Base-by-base conservation (phyloP, 2,329 filamentous ascomycete genomes). In the Alternaria triticina region DNA sequence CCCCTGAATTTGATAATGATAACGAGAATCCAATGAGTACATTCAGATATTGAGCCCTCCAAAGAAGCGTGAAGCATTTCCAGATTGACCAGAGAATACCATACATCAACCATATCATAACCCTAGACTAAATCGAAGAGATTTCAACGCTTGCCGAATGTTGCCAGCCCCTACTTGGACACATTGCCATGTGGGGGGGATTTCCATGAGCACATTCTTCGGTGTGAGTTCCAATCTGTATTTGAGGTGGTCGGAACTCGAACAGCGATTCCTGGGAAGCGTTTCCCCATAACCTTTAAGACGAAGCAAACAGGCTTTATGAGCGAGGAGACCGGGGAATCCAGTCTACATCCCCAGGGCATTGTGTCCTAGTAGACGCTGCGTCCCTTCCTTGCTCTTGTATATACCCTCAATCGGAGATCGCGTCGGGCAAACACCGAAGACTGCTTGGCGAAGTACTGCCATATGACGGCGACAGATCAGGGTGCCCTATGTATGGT, bases 311-410 rank as follows among this genome's bases (percentile, higher is more conserved):
- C 3, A 23, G 17, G 25, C 28, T 33, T 15, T 5, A 0, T 15
- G 3, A 11, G 7, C 17, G 12, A n/a, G 8, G 17, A 11, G 0
- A 9, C 10, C 12, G 4, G 5, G 5, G 1, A 4, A 0, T 10
- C 12, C 5, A 15, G 12, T 30, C 47, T 33, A 3, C 12, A 22
- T 1, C 30, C 13, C 10, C n/a, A 10, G 12, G 5, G 8, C 8
- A 11, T 12, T 20, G 7, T 15, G 3, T 30, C 6, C n/a, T 9
- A 5, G 27, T 28, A 5, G 45, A 27, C 27, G 3, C 45, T n/a
- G 45, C 5, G 25, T 49, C 0, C 45, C 9, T 49, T 49, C 45
- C 15, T 3, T 49, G 15, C 20, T 49, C 3, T 17, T 17, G 1
- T 27, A 12, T 1, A 17, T 9, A n/a, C 17, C 49, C 28, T 30